Evolutionary conservation across 1,284 basidiomycete species (phyloP).

Genomic region (Neonothopanus nambi): DNA sequence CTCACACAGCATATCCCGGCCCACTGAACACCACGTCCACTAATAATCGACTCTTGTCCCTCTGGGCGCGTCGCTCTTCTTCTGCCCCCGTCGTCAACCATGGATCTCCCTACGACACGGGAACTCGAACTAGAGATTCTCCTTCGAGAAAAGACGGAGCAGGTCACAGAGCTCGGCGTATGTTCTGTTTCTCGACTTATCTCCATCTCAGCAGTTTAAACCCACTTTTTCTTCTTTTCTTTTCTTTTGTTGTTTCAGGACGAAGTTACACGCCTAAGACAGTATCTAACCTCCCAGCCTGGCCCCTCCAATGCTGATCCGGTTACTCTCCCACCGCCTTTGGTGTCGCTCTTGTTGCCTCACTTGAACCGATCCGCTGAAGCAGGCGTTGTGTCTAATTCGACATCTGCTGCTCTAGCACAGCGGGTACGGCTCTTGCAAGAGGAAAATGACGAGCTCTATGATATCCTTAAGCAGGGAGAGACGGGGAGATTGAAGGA

Average conservation of each 20-base stretch:
- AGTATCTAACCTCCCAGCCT: slow-evolving; percentile 57
- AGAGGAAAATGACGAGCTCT: slow-evolving; percentile 81
- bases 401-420: slow-evolving; percentile 54
- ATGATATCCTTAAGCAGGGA: slow-evolving; percentile 65
- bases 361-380: slow-evolving; percentile 48
- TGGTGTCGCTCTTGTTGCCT: slow-evolving; percentile 65
- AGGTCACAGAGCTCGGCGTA: slow-evolving; percentile 69
- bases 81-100: slow-evolving; percentile 33
- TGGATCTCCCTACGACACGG: slow-evolving; percentile 70
- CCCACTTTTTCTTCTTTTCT: slow-evolving; percentile 9
- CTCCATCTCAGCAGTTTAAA: neutral
- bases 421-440: slow-evolving; percentile 71
- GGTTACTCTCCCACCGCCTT: slow-evolving; percentile 64
- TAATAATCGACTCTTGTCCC: too few species aligned
- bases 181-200: slow-evolving; percentile 27
- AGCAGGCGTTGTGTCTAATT: slow-evolving; percentile 31
- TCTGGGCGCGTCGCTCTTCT: too few species aligned
- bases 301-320: slow-evolving; percentile 57
- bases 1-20: too few species aligned
- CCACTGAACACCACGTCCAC: too few species aligned
- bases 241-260: slow-evolving; percentile 43
- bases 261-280: slow-evolving; percentile 67
- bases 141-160: slow-evolving; percentile 68
- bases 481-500: slow-evolving; percentile 71
- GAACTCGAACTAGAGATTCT: slow-evolving; percentile 78